phyloP scores from a whole-genome alignment of 2,329 filamentous ascomycete species.

The Celoporthe dispersa region DNA sequence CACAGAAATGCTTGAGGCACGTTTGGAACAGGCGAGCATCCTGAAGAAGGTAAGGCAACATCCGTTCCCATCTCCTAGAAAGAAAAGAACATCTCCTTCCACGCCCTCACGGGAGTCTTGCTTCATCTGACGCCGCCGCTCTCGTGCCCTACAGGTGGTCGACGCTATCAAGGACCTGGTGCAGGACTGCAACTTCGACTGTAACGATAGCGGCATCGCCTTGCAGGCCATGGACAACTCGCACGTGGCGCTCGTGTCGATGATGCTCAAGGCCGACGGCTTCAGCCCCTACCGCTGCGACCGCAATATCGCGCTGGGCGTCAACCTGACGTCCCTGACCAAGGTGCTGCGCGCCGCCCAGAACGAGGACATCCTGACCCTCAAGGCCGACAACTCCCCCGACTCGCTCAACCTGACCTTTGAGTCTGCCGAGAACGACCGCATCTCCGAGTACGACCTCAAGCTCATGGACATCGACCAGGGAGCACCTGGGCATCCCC shows the following conservation, averaged over 20 bases:
- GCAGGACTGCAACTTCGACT: slow-evolving; percentile 99
- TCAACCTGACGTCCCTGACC: slow-evolving; percentile 95
- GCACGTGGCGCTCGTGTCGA: slow-evolving; percentile 96
- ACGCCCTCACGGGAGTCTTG: slow-evolving; percentile 6
- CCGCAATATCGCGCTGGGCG: slow-evolving; percentile 96
- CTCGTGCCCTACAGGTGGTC: slow-evolving; percentile 68
- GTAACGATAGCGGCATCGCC: slow-evolving; percentile 98
- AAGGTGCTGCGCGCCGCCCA: slow-evolving; percentile 96
- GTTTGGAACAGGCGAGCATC: slow-evolving; percentile 89
- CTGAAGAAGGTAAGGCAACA: slow-evolving; percentile 80
- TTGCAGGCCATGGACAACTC: slow-evolving; percentile 99
- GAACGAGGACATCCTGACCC: slow-evolving; percentile 90
- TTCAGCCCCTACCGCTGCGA: slow-evolving; percentile 98
- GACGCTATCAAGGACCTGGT: slow-evolving; percentile 99
- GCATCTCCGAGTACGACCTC: slow-evolving; percentile 98
- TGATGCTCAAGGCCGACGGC: slow-evolving; percentile 95
- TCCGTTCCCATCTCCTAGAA: neutral
- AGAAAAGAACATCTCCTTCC: neutral
- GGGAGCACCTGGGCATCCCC: slow-evolving; percentile 96
- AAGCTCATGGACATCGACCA: slow-evolving; percentile 99
- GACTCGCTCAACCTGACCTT: slow-evolving; percentile 96
- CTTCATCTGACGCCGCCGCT: slow-evolving; percentile 31
- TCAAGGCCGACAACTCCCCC: slow-evolving; percentile 96
- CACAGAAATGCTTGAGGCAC: slow-evolving; percentile 86
- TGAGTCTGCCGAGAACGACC: slow-evolving; percentile 85